Conservation (phyloP, 495 filamentous ascomycete species). For the Hyaloscypha hepaticicola region DNA sequence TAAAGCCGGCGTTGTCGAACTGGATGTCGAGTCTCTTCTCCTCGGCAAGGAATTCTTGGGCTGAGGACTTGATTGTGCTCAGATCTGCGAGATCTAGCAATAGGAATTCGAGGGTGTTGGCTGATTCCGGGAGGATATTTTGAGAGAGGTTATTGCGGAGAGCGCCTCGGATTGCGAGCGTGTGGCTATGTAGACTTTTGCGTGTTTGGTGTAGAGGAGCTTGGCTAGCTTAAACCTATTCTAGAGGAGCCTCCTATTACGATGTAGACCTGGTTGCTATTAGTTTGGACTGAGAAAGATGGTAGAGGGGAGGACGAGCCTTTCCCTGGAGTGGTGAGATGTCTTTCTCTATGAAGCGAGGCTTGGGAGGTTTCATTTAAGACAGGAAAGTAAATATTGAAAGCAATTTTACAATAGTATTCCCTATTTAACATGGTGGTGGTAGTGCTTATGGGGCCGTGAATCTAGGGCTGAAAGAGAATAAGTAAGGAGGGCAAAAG, state of each 20-base stretch:
- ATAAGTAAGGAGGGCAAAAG: no score
- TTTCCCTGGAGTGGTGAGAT: neutral
- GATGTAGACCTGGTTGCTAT: conserved; percentile 24
- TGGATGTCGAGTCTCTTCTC: conserved; percentile 51
- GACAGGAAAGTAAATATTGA: neutral
- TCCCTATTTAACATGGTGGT: no score
- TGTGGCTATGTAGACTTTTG: conserved; percentile 49
- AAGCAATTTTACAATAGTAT: no score
- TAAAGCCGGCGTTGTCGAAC: conserved; percentile 57
- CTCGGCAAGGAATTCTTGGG: conserved; percentile 38
- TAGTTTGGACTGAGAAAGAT: neutral
- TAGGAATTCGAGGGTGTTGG: conserved; percentile 44
- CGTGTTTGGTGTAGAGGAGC: conserved; percentile 46
- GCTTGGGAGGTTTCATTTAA: neutral
- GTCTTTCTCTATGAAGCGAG: neutral
- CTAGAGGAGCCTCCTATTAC: conserved; percentile 20
- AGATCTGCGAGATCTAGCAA: conserved; percentile 49
- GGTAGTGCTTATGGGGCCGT: no score
- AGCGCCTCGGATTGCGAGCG: conserved; percentile 40
- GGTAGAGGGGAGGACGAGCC: neutral
- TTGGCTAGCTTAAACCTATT: conserved; percentile 39
- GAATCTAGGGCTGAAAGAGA: no score
- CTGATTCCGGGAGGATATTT: conserved; percentile 13
- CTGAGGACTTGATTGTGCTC: conserved; percentile 47
- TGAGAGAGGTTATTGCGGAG: conserved; percentile 39